Conservation (phyloP, 495 filamentous ascomycete genomes). For the Neurospora sp. region DNA sequence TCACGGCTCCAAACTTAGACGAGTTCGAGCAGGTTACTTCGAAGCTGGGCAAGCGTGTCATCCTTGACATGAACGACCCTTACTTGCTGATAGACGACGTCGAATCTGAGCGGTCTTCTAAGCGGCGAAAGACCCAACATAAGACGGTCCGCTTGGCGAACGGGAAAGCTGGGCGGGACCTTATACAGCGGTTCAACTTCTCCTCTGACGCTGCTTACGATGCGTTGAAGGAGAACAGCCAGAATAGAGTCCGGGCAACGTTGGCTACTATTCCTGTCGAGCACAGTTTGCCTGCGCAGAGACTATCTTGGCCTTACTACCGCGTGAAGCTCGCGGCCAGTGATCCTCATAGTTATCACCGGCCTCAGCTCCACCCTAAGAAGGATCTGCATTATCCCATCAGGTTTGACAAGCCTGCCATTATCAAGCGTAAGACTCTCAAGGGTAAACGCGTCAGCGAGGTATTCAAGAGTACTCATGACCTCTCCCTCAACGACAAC, state of each 20-base stretch:
- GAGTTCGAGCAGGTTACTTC: constrained; percentile 50
- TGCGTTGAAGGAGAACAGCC: constrained; percentile 88
- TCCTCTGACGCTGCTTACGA: constrained; percentile 95
- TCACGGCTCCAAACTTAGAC: constrained; percentile 37
- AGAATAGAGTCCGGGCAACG: constrained; percentile 87
- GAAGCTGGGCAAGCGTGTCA: constrained; percentile 61
- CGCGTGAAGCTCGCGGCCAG: constrained; percentile 67
- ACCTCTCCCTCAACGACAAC: constrained; percentile 79
- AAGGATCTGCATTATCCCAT: constrained; percentile 42
- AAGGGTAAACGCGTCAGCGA: constrained; percentile 66
- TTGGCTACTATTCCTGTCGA: constrained; percentile 78
- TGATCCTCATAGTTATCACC: constrained; percentile 85
- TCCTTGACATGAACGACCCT: constrained; percentile 85
- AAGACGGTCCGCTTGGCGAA: constrained; percentile 46
- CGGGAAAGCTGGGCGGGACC: constrained; percentile 44
- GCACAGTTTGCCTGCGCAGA: constrained; percentile 81
- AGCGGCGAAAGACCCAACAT: constrained; percentile 32
- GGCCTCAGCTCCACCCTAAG: constrained; percentile 56
- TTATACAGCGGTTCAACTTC: constrained; percentile 82
- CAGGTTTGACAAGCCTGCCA: constrained; percentile 48
- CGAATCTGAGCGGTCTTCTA: constrained; percentile 42
- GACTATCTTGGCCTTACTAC: constrained; percentile 90
- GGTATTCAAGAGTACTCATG: constrained; percentile 62
- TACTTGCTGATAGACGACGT: constrained; percentile 59
- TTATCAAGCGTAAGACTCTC: constrained; percentile 69